Evolutionary conservation across 225 moss, liverwort and hornwort species (phyloP), one percentile per base, ranked within the genome.

Genomic region (Polytrichum formosum): DNA sequence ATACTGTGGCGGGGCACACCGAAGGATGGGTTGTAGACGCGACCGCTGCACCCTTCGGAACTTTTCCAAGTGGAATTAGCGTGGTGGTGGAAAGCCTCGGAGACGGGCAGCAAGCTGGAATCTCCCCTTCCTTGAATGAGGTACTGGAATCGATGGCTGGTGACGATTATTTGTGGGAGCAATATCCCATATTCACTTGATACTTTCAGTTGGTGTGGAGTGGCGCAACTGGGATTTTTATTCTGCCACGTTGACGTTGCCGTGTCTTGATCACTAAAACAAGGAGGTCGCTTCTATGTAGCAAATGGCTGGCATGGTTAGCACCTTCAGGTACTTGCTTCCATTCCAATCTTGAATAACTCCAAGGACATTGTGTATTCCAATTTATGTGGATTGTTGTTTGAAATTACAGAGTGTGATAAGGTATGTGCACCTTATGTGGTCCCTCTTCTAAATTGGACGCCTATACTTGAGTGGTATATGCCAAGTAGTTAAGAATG

Each of bases 11-110:
- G 63, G 72, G 61, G 17, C 78, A 78, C 26, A 78, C 78, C 20
- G 63, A 83, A 74, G 81, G 78, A 81, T 83, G 80, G 87, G 75
- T 72, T 72, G 63, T 82, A 70, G 70, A 78, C 70, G 69, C 64
- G 16, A 46, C 10, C 4, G 35, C 63, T 25, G 61, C 61, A 5
- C 72, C 69, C 10, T 83, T 83, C 69, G 67, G 74, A 54, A 56
- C 30, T 27, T 76, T 83, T 66, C 67, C 69, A 23, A 4, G 55
- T 22, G 80, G 66, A 61, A 65, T 73, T 31, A 30, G 54, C 31
- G 58, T 8, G 53, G 55, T 29, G 62, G 75, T 55, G 55, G 61
- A 46, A 46, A 46, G 46, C 18, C 70, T 56, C 17, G 78, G 61
- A 18, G 73, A 70, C n/a, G 67, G 65, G 2, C 76, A 75, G 65